Conservation (phyloP, 2,329 filamentous ascomycete genomes). For the Sclerotinia borealis region DNA sequence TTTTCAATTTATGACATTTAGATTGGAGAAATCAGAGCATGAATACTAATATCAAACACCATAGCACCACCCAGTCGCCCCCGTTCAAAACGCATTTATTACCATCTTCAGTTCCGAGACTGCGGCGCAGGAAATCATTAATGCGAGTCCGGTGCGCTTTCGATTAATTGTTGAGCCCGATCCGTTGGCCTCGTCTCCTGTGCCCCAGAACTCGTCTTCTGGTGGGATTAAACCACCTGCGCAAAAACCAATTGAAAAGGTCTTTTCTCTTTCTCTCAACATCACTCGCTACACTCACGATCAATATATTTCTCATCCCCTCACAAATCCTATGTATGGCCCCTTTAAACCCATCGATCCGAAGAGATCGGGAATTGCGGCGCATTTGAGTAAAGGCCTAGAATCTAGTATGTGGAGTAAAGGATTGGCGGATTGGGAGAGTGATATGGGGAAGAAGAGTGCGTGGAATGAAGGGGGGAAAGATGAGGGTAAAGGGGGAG, state of each 20-base stretch:
- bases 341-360: slow-evolving; percentile 23
- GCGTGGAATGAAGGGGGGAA: not conserved
- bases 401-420: slow-evolving; percentile 17
- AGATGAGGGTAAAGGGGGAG: not conserved
- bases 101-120: slow-evolving; percentile 22
- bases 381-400: slow-evolving; percentile 19
- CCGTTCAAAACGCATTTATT: slow-evolving; percentile 28
- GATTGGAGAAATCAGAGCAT: not conserved
- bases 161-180: slow-evolving; percentile 17
- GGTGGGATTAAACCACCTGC: not conserved
- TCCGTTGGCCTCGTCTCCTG: slow-evolving; percentile 2
- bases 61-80: slow-evolving; percentile 21
- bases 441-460: slow-evolving; percentile 16
- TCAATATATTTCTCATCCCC: slow-evolving; percentile 19
- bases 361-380: slow-evolving; percentile 20
- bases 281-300: slow-evolving; percentile 10
- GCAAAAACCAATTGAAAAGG: not conserved
- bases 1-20: not conserved
- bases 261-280: slow-evolving; percentile 23
- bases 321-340: slow-evolving; percentile 26
- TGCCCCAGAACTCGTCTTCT: not conserved
- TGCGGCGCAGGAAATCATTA: slow-evolving; percentile 20
- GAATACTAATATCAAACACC: not conserved
- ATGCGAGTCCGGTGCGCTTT: slow-evolving; percentile 29
- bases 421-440: slow-evolving; percentile 32